phyloP scores from a whole-genome alignment of 352 stramenopile genomes.

The Thalassiosira delicatula region DNA sequence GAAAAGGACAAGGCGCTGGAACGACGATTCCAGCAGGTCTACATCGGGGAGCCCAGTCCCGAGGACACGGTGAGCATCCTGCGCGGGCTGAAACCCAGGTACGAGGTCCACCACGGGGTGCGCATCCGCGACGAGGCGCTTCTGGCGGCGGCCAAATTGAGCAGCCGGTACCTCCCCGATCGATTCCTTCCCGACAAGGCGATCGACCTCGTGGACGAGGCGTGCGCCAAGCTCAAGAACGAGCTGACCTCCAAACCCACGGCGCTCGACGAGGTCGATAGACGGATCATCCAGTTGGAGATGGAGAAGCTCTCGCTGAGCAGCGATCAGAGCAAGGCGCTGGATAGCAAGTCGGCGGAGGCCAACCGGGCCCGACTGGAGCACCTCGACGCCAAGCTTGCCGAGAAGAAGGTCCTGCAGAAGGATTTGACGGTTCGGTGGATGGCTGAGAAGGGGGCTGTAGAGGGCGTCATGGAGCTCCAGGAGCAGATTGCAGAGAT shows the following conservation, averaged over 20 bases:
- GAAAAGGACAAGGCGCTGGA: slow-evolving; percentile 98
- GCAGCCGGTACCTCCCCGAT: slow-evolving; percentile 92
- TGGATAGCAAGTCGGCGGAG: slow-evolving; percentile 41
- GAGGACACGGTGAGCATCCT: slow-evolving; percentile 96
- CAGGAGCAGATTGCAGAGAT: slow-evolving; percentile 91
- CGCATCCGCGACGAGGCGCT: slow-evolving; percentile 92
- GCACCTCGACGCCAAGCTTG: slow-evolving; percentile 77
- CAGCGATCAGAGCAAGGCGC: slow-evolving; percentile 59
- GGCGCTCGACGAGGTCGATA: slow-evolving; percentile 94
- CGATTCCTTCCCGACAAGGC: slow-evolving; percentile 95
- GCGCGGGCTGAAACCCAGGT: slow-evolving; percentile 93
- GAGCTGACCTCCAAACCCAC: slow-evolving; percentile 94
- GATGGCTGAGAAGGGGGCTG: slow-evolving; percentile 85
- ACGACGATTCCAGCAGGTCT: slow-evolving; percentile 96
- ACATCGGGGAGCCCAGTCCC: slow-evolving; percentile 92
- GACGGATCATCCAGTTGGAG: slow-evolving; percentile 93
- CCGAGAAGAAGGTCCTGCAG: slow-evolving; percentile 78
- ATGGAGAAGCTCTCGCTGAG: slow-evolving; percentile 86
- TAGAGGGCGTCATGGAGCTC: slow-evolving; percentile 87
- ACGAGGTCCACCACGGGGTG: slow-evolving; percentile 96
- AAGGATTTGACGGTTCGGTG: slow-evolving; percentile 89
- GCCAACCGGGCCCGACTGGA: slow-evolving; percentile 48
- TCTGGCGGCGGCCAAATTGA: slow-evolving; percentile 92
- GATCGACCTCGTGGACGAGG: slow-evolving; percentile 96
- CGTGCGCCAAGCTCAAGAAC: slow-evolving; percentile 86